Evolutionary conservation across 192 early-diverging fungal genomes (phyloP).

Genomic region (Endogone sp.): DNA sequence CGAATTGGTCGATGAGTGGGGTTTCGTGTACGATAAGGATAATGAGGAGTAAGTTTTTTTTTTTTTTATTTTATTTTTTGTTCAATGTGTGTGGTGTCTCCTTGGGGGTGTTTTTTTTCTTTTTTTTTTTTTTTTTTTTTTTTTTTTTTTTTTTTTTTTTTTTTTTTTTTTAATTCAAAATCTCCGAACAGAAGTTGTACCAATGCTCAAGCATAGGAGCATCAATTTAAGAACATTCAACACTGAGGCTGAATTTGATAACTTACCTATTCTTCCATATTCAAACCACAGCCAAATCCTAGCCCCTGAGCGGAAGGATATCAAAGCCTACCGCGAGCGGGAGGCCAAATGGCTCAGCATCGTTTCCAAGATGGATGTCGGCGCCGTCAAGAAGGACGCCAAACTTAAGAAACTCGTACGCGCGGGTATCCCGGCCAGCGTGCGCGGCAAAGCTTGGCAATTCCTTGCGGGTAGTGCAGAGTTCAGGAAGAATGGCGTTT

Average conservation of each 20-base stretch:
- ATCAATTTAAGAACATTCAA: no score
- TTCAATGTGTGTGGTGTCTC: no score
- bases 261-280: not conserved
- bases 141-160: not conserved
- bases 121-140: not conserved
- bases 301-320: not conserved
- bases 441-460: conserved; percentile 69
- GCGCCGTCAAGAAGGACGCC: conserved; percentile 33
- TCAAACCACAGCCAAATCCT: not conserved
- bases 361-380: conserved; percentile 30
- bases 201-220: no score
- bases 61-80: not conserved
- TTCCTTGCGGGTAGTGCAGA: conserved; percentile 52
- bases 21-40: conserved; percentile 1
- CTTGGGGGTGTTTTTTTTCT: not conserved
- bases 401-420: conserved; percentile 71
- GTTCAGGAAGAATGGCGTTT: conserved; percentile 46
- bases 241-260: not conserved
- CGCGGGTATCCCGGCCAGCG: conserved; percentile 63
- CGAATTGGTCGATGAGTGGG: not conserved
- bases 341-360: conserved; percentile 40
- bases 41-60: no score
- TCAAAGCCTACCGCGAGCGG: conserved; percentile 30
- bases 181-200: no score
- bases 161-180: not conserved